Base-by-base conservation (phyloP, 805 yeast genomes). In the Kazachstania psychrophila region DNA sequence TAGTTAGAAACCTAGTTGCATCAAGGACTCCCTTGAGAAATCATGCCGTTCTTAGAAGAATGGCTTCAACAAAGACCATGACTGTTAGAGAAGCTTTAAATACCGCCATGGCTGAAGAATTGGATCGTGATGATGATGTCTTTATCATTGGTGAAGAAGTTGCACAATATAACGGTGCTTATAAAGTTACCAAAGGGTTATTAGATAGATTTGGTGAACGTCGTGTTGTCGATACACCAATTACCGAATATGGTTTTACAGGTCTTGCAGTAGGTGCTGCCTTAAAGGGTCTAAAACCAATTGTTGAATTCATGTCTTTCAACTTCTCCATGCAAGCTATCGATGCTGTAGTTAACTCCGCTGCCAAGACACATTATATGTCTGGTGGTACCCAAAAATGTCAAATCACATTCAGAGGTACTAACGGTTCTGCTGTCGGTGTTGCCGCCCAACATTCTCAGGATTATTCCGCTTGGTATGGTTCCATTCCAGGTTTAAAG, bases 281-380 rank as follows among this genome's bases (percentile, higher is more conserved):
- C n/a, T 75, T 88, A 58, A 86, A 89, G 39, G 96, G 96, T 34
- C 76, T 92, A 61, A 86, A 85, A 67, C 99, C 99, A 50, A 77
- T 92, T 52, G 86, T 92, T 61, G 99, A 92, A 70, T 92, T 92
- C 68, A 92, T 92, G 99, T 89, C 97, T 17, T 87, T 89, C 72
- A 92, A 92, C 76, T 92, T 92, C 62, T 96, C 99, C 57, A 89
- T 92, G 98, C 99, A 92, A 72, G 83, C 98, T 49, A 92, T 92
- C 61, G 99, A 92, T 66, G 97, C 92, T 53, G 92, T 92, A 65
- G 75, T 92, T 67, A 92, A 92, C 75, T 88, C 97, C 40, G 97
- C 96, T 37, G 99, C 97, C 46, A 92, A 89, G 74, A 92, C 98
- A 34, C 86, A 78, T 66, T 92, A 92, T 72, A 92, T 92, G 99